Evolutionary conservation across 495 filamentous ascomycete species (phyloP), one percentile per base, ranked within the genome.

Genomic region (Entonaema liquescens): DNA sequence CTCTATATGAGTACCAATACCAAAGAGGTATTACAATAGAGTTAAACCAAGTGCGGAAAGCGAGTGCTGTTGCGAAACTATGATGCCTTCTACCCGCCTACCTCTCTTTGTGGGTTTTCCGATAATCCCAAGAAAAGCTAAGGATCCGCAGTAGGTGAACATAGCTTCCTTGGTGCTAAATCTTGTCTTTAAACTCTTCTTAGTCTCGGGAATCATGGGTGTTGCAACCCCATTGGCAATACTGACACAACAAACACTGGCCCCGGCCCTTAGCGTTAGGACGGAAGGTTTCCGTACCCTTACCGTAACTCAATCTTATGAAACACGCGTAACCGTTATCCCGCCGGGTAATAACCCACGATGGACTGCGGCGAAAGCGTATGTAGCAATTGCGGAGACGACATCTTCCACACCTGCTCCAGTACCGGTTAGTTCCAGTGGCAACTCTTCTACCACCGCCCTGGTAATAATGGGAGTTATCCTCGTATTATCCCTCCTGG

Each of bases 391-490:
- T n/a, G 3, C 31, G 5, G 55, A 36, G 21, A 50, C 61, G n/a
- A 29, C 61, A 15, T 40, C 67, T 15, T 23, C 60, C 8, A 42
- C 56, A 0, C 21, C 42, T 12, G 25, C 55, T 1, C 59, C 64
- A 2, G 23, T 28, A 2, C 36, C 65, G 1, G 9, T 52, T 3
- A 15, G 42, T 47, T 36, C 65, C 3, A 44, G 65, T 17, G 44
- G 19, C 9, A 36, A 65, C 21, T 49, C 65, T 13, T 15, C 70
- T 12, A 59, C 38, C 7, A 73, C 70, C 5, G 70, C 65, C 1
- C 62, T 73, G 6, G 66, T 73, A 6, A 62, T 73, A 58, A 68
- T 73, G 56, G 70, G 70, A 13, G 70, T 73, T 6, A 38, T 65
- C 4, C 57, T 73, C 4, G 35, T 40, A 0, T 1, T 73, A 1